Conservation (phyloP, 305 asterid species). For the Solanum chacoense region DNA sequence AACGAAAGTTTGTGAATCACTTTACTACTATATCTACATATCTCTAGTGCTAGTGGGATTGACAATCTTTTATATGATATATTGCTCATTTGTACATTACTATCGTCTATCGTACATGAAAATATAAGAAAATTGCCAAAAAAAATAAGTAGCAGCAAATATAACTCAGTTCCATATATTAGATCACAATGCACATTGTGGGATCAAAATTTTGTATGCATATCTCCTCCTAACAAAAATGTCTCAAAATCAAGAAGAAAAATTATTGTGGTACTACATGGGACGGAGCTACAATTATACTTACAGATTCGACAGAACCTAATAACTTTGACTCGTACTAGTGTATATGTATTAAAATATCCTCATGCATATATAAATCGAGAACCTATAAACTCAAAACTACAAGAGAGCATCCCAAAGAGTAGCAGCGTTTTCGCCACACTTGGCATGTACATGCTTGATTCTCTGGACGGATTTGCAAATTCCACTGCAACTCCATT, state of each 20-base stretch:
- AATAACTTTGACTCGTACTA: background rate
- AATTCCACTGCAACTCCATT: slow-evolving; percentile 62
- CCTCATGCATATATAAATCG: too few species aligned
- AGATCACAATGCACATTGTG: background rate
- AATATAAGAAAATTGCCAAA: background rate
- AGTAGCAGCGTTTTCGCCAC: slow-evolving; percentile 40
- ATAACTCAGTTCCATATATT: background rate
- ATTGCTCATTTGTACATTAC: background rate
- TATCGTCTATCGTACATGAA: background rate
- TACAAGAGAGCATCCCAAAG: slow-evolving; percentile 35
- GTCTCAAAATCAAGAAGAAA: background rate
- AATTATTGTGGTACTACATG: background rate
- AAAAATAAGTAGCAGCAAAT: background rate
- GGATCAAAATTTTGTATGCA: background rate
- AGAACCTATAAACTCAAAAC: background rate
- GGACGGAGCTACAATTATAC: background rate
- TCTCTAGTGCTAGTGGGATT: background rate
- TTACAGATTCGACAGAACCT: background rate
- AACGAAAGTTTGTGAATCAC: accelerated
- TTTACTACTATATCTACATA: too few species aligned
- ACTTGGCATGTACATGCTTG: slow-evolving; percentile 37
- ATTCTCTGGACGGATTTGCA: slow-evolving; percentile 53
- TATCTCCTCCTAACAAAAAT: background rate
- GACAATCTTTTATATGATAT: background rate
- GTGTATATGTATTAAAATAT: background rate